These are phyloP conservation scores for Ophiorrhiza pumila DNA, from an alignment of 257 asterid species.

Conservation along the genomic window DNA sequence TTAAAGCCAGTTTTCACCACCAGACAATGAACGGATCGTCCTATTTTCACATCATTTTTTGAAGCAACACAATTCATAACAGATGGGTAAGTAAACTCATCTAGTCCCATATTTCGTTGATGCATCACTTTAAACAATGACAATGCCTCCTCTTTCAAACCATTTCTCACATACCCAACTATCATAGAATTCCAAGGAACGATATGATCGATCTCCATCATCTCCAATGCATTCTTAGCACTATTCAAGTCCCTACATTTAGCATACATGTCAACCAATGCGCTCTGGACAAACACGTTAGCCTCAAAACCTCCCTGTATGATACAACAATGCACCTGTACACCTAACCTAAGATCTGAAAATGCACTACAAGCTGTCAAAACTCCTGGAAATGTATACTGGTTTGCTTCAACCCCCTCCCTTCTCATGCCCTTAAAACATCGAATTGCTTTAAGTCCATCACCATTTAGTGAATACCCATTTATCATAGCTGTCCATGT, in stretches of 20 bases:
- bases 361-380: slow-evolving; percentile 56
- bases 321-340: slow-evolving; percentile 64
- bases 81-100: slow-evolving; percentile 75
- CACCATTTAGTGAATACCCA: slow-evolving; percentile 65
- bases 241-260: slow-evolving; percentile 63
- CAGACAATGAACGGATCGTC: slow-evolving; percentile 51
- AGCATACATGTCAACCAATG: slow-evolving; percentile 74
- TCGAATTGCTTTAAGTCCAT: slow-evolving; percentile 38
- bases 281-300: slow-evolving; percentile 70
- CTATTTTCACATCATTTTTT: slow-evolving; percentile 37
- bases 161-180: slow-evolving; percentile 58
- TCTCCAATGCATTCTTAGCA: slow-evolving; percentile 51
- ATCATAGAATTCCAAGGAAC: slow-evolving; percentile 80
- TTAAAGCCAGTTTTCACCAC: slow-evolving; percentile 64
- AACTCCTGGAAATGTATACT: slow-evolving; percentile 78
- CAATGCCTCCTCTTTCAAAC: slow-evolving; percentile 47
- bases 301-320: slow-evolving; percentile 65
- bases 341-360: slow-evolving; percentile 43
- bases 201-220: slow-evolving; percentile 48
- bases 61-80: slow-evolving; percentile 60
- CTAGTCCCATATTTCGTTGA: slow-evolving; percentile 45
- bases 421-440: slow-evolving; percentile 63
- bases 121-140: slow-evolving; percentile 56
- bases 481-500: slow-evolving; percentile 90
- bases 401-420: slow-evolving; percentile 63